Evolutionary conservation across 2,329 filamentous ascomycete species (phyloP).

Genomic region (Rhynchosporium graminicola): DNA sequence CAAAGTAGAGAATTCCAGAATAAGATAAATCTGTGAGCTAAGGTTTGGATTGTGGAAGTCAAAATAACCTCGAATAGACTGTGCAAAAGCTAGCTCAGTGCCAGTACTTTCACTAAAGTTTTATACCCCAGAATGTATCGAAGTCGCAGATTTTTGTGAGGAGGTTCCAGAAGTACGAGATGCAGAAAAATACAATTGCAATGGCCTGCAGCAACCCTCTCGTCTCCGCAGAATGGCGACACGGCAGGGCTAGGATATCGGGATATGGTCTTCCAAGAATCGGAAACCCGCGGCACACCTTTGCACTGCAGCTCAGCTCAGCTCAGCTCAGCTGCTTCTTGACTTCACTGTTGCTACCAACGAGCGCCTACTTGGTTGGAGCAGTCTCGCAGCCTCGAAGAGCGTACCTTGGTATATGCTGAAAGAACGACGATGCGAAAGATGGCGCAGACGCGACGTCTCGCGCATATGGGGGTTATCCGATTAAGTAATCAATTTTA

Average conservation of each 20-base stretch:
- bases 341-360: not conserved
- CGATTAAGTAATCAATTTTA: no score
- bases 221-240: not conserved
- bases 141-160: not conserved
- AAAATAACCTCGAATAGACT: not conserved
- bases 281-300: not conserved
- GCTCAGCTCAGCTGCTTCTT: not conserved
- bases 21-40: not conserved
- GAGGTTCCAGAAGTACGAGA: not conserved
- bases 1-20: constrained; percentile 16
- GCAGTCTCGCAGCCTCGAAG: not conserved
- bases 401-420: not conserved
- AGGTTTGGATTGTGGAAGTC: constrained; percentile 11
- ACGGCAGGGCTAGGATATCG: not conserved
- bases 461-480: no score
- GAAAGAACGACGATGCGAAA: constrained; percentile 3
- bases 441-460: not conserved
- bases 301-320: not conserved
- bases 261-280: not conserved
- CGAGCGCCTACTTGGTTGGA: not conserved
- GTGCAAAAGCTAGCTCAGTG: not conserved
- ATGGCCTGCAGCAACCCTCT: constrained; percentile 6
- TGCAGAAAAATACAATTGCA: constrained; percentile 8
- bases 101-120: not conserved
- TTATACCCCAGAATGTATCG: not conserved